Evolutionary conservation across 306 rosid genomes (phyloP), one percentile per base, ranked within the genome.

Genomic region (Comarum palustre): DNA sequence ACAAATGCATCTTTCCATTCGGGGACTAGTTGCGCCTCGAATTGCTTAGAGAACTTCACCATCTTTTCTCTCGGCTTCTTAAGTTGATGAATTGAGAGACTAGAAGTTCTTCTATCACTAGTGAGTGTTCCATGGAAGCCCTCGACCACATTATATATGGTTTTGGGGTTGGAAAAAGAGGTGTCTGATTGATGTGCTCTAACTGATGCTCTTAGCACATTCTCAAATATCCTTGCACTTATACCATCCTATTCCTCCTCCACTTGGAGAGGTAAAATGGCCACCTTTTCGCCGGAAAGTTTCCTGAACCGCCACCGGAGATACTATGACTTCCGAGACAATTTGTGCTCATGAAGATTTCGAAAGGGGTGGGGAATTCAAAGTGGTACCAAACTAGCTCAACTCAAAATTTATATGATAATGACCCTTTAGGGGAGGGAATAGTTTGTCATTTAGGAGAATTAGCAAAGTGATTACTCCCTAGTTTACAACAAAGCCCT

Each of bases 1-100:
- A 95, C 97, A 80, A 87, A 95, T 65, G 96, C 97, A 19, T 95
- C 96, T 82, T 91, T 95, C 99, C 99, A 95, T 88, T 95, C 99
- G 29, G 99, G 99, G 65, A 95, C 86, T 61, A 91, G 82, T 73
- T 95, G 99, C 38, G 86, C 93, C 41, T 95, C 97, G 77, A 95
- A 95, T 47, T 95, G 97, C 85, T 86, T 90, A n/a, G 96, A 87
- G 76, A 95, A 95, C 79, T 91, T 95, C 80, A 91, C 97, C 99
- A 95, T 95, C 48, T 80, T 78, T 45, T 76, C 25, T 76, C 32
- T 62, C 27, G 78, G 52, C 60, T 50, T 39, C 19, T 54, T 31
- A 20, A 50, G 48, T 58, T 29, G 58, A 39, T 38, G 50, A 39
- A 39, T 70, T 29, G 66, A 67, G 74, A 75, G 67, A 77, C 69